A percentile compares a stretch with the other conserved stretches of the same genome.
Conservation (phyloP, 192 early-diverging fungal species). For the Lobosporangium transversale region DNA sequence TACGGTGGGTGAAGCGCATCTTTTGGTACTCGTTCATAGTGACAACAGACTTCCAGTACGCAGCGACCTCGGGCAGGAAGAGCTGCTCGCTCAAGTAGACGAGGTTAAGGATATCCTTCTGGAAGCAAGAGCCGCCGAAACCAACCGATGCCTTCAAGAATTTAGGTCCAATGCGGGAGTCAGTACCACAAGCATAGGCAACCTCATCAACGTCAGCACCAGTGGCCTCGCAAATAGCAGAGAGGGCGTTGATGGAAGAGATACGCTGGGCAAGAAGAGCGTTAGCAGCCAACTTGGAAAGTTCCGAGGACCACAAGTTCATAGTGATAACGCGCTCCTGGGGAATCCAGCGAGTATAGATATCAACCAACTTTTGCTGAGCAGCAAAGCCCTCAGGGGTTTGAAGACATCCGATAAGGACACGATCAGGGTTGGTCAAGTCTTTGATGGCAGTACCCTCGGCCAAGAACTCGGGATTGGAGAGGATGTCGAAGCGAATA, state of each 20-base stretch:
- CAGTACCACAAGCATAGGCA: slow-evolving; percentile 87
- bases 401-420: slow-evolving; percentile 85
- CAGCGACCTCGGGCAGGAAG: slow-evolving; percentile 88
- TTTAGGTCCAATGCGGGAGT: slow-evolving; percentile 86
- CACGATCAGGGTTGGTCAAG: slow-evolving; percentile 87
- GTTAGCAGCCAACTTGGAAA: slow-evolving; percentile 94
- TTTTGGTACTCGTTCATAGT: slow-evolving; percentile 94
- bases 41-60: slow-evolving; percentile 93
- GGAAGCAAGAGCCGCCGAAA: slow-evolving; percentile 96
- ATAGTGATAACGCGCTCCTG: slow-evolving; percentile 87
- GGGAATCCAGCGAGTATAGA: slow-evolving; percentile 93
- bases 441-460: slow-evolving; percentile 92
- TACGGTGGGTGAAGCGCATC: slow-evolving; percentile 78
- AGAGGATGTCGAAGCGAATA: slow-evolving; percentile 86
- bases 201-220: slow-evolving; percentile 93
- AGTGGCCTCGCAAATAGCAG: slow-evolving; percentile 91
- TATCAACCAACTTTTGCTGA: slow-evolving; percentile 75
- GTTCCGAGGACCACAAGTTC: slow-evolving; percentile 94
- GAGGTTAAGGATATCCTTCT: slow-evolving; percentile 94
- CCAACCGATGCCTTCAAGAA: slow-evolving; percentile 93
- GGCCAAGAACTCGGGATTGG: slow-evolving; percentile 96
- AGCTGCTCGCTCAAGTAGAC: slow-evolving; percentile 88
- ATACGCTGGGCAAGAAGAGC: slow-evolving; percentile 95
- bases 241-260: slow-evolving; percentile 90
- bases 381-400: slow-evolving; percentile 77